Percentiles rank a stretch among this genome's conserved stretches.
Evolutionary conservation across 1,284 basidiomycete genomes (phyloP).

Genomic region (Cutaneotrichosporon sp.): DNA sequence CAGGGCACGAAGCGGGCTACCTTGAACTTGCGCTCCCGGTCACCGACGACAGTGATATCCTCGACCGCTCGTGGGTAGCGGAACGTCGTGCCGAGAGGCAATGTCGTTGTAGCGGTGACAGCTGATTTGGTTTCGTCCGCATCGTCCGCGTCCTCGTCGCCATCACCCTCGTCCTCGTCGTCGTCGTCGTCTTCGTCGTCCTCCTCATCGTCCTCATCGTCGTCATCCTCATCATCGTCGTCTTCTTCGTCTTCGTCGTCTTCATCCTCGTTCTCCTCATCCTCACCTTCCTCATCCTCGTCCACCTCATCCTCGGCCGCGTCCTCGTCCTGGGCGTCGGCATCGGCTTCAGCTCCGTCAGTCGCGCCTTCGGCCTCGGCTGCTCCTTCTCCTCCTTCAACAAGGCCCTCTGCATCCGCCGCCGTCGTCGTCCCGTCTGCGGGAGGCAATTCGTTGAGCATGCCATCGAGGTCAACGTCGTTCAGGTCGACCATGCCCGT

Average conservation of each 20-base stretch:
- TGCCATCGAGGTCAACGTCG: background rate
- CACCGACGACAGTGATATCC: constrained; percentile 30
- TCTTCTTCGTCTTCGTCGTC: background rate
- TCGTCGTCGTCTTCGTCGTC: background rate
- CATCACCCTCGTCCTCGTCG: constrained; percentile 3
- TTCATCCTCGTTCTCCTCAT: background rate
- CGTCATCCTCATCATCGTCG: background rate
- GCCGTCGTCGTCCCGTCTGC: too few species aligned
- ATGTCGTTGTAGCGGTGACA: background rate
- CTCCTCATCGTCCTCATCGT: background rate
- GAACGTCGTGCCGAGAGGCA: constrained; percentile 14
- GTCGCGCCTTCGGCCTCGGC: background rate
- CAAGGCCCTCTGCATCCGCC: too few species aligned
- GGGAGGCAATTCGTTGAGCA: too few species aligned
- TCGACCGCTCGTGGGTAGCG: constrained; percentile 33
- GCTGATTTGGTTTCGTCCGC: constrained; percentile 14
- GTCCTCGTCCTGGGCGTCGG: background rate
- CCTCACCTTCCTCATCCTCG: background rate
- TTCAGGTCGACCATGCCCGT: background rate
- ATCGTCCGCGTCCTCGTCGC: constrained; percentile 5
- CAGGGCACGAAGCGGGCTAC: constrained; percentile 42
- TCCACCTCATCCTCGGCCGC: background rate
- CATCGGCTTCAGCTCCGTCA: background rate
- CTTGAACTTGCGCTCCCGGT: constrained; percentile 42
- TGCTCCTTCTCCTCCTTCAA: background rate